Percentiles rank a stretch among this genome's conserved stretches.
Evolutionary conservation across 768 basidiomycete genomes (phyloP).

Genomic region (Boletus rex-veris): DNA sequence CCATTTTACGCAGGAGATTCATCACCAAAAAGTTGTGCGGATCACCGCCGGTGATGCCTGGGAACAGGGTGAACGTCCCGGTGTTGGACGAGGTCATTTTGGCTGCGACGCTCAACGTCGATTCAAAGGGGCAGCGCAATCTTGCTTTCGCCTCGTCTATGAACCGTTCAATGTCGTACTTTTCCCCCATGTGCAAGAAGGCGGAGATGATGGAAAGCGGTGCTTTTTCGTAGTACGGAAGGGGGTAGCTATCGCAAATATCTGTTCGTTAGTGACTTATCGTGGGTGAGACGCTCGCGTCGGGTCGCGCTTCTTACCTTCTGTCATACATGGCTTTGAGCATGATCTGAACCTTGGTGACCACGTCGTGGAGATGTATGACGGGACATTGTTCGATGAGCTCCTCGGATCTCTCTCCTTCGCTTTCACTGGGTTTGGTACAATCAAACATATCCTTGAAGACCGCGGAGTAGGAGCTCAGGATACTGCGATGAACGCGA

Average conservation of each 20-base stretch:
- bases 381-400: constrained; percentile 21
- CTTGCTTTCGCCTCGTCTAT: constrained; percentile 8
- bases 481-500: constrained; percentile 32
- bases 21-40: constrained; percentile 18
- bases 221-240: constrained; percentile 1
- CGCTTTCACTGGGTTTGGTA: background rate
- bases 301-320: background rate
- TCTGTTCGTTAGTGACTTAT: background rate
- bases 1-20: constrained; percentile 12
- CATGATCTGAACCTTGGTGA: constrained; percentile 8
- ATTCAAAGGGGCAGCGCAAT: constrained; percentile 2
- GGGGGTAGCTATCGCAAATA: constrained; percentile 7
- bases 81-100: constrained; percentile 1
- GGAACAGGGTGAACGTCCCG: background rate
- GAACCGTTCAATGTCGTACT: constrained; percentile 17
- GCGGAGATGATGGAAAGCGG: constrained; percentile 3
- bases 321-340: constrained; percentile 23
- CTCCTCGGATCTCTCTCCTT: background rate
- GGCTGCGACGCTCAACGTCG: background rate
- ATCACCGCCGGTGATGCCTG: constrained; percentile 1
- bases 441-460: constrained; percentile 31
- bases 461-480: constrained; percentile 26
- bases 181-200: constrained; percentile 23
- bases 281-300: too few relatives aligned
- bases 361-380: constrained; percentile 15